Evolutionary conservation across 1,284 basidiomycete genomes (phyloP), one percentile per base, ranked within the genome.

Genomic region (Boletus hoseneyae): DNA sequence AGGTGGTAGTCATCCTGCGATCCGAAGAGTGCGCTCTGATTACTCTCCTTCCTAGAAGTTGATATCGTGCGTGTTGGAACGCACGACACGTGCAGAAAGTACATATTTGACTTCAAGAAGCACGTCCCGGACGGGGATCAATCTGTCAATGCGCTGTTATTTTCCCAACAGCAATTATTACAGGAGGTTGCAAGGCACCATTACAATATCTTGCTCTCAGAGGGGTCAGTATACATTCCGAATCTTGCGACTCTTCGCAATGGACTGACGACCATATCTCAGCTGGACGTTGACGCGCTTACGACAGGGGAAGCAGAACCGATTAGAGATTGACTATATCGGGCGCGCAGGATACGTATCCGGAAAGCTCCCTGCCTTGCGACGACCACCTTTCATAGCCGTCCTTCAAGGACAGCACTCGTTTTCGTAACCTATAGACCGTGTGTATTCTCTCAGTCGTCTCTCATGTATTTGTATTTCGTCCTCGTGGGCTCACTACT

Each of bases 281-380:
- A 90, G 87, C 52, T 90, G 87, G 87, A 72, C 72, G 36, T 61
- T 87, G 42, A 87, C 84, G 10, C 68, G 83, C 30, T 73, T 82
- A 53, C 82, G 85, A 48, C 79, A 74, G 61, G 80, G 76, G 43
- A 80, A 80, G 57, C 69, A 70, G 27, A 72, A 82, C 65, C 77
- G 87, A 27, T 71, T 87, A 30, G 79, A 87, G 61, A 79, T 90
- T 23, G 75, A 77, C 53, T 90, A 90, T 66, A 75, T 66, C 45
- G 87, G 80, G 15, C 75, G 83, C 54, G 83, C 85, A 18, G 87
- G 83, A 40, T 76, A 72, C 55, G 72, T 75, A 21, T 61, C 68
- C 3, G 78, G 75, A 16, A 75, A 80, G 57, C 55, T 71, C 9
- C 70, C 75, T 25, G 58, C 67, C 43, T 64, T 66, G 38, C 74